Evolutionary conservation across 2,329 filamentous ascomycete species (phyloP).

Genomic region (Tolypocladium album): DNA sequence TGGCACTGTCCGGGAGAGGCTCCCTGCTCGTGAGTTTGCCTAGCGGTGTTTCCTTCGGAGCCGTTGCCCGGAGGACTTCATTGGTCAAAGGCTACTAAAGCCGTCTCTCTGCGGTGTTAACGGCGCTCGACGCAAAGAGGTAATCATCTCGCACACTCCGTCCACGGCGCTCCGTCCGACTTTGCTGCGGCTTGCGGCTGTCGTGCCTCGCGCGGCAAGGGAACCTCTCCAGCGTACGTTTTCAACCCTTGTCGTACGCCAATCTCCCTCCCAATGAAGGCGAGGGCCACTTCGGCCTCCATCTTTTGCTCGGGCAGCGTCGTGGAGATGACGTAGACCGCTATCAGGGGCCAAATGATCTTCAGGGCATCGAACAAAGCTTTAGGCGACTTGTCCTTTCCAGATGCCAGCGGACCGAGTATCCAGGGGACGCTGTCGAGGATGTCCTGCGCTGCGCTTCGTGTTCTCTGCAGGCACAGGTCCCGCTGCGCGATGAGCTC

Average conservation of each 20-base stretch:
- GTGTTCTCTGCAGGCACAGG: conserved; percentile 15
- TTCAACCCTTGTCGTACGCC: conserved; percentile 26
- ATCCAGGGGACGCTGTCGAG: conserved; percentile 13
- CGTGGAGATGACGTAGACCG: conserved; percentile 17
- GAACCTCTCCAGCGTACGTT: conserved; percentile 6
- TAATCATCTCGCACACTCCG: not conserved
- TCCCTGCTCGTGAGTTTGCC: not conserved
- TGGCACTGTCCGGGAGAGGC: not conserved
- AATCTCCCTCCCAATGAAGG: conserved; percentile 22
- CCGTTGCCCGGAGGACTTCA: not conserved
- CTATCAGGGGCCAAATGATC: conserved; percentile 26
- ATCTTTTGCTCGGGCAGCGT: conserved; percentile 16
- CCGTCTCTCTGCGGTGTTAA: not conserved
- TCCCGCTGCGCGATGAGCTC: conserved; percentile 17
- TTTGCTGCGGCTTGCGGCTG: conserved; percentile 6
- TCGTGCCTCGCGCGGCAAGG: conserved; percentile 15
- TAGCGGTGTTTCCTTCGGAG: not conserved
- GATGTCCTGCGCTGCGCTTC: conserved; percentile 16
- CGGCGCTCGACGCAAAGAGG: not conserved
- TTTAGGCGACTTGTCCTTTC: conserved; percentile 17
- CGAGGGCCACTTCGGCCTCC: conserved; percentile 15
- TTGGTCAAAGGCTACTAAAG: not conserved
- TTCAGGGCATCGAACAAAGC: conserved; percentile 25
- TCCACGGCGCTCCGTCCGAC: not conserved
- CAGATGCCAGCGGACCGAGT: conserved; percentile 13